These are phyloP conservation scores for Brassica rapa DNA, from an alignment of 345 rosid genomes.

Conservation along the genomic window DNA sequence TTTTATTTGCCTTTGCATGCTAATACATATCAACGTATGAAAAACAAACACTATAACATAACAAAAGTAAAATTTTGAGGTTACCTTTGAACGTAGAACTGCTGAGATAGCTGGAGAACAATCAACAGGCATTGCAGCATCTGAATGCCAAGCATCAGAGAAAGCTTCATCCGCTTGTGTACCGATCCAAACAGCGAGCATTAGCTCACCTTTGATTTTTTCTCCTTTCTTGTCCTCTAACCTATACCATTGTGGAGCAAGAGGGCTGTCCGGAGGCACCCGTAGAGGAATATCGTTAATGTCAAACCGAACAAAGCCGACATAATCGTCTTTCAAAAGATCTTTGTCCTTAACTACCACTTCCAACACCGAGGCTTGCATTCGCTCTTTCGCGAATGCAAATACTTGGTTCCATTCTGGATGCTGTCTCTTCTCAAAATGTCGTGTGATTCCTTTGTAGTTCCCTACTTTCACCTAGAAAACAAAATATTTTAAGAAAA, in stretches of 20 bases:
- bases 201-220: slow-evolving; percentile 82
- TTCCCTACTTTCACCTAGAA: slow-evolving; percentile 79
- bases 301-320: slow-evolving; percentile 81
- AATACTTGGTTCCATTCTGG: slow-evolving; percentile 98
- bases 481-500: background rate
- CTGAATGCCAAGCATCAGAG: slow-evolving; percentile 99
- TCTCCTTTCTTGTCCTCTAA: slow-evolving; percentile 83
- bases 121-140: slow-evolving; percentile 79
- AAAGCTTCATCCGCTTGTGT: slow-evolving; percentile 99
- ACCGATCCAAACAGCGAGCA: slow-evolving; percentile 99
- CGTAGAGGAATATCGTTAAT: slow-evolving; percentile 84
- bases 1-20: background rate
- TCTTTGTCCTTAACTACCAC: slow-evolving; percentile 89
- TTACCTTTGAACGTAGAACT: slow-evolving; percentile 77
- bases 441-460: slow-evolving; percentile 87
- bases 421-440: slow-evolving; percentile 82
- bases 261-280: slow-evolving; percentile 97
- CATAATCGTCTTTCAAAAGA: slow-evolving; percentile 81
- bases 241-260: slow-evolving; percentile 97
- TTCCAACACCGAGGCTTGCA: slow-evolving; percentile 89
- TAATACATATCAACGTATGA: background rate
- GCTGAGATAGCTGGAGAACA: slow-evolving; percentile 56
- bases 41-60: background rate
- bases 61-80: background rate
- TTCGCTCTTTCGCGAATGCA: slow-evolving; percentile 88